Percentiles rank a stretch among this genome's conserved stretches.
These are phyloP conservation scores for Sechiopsis laciniata DNA, from an alignment of 306 rosid species.

Conservation along the genomic window DNA sequence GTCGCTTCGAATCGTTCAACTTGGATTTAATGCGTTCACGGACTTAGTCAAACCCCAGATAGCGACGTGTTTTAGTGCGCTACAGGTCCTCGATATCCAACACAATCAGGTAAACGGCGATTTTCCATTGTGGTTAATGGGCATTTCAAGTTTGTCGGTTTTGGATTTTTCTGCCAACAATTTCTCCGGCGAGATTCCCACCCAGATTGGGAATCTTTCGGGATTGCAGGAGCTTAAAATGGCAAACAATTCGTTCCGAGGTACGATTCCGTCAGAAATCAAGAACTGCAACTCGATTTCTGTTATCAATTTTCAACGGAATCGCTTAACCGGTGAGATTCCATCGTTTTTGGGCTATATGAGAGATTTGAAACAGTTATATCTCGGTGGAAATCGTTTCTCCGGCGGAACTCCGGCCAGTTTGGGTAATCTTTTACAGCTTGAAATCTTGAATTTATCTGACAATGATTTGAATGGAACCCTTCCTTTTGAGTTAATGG, in stretches of 20 bases:
- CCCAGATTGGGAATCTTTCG: constrained; percentile 40
- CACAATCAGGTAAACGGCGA: constrained; percentile 50
- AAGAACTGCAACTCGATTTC: constrained; percentile 49
- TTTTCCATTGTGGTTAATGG: constrained; percentile 73
- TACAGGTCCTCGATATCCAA: constrained; percentile 66
- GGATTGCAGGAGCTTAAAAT: constrained; percentile 54
- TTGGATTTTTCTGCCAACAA: constrained; percentile 65
- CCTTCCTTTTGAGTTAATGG: constrained; percentile 46
- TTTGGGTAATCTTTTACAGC: constrained; percentile 50
- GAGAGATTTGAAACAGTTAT: constrained; percentile 46
- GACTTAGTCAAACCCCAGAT: constrained; percentile 45
- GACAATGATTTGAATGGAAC: constrained; percentile 57
- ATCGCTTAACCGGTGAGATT: constrained; percentile 48
- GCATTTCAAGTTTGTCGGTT: constrained; percentile 39
- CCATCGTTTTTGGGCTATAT: constrained; percentile 58
- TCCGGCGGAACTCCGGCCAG: constrained; percentile 57
- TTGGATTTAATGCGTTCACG: constrained; percentile 78
- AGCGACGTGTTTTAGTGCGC: constrained; percentile 50
- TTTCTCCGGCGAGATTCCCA: constrained; percentile 58
- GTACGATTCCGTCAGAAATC: constrained; percentile 58
- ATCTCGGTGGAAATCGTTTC: constrained; percentile 64
- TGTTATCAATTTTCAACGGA: constrained; percentile 67
- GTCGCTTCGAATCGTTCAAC: constrained; percentile 69
- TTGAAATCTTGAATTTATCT: constrained; percentile 58
- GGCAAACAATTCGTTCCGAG: constrained; percentile 64